Percentiles rank a stretch among this genome's conserved stretches.
Conservation (phyloP, 176 grass and related monocot species). For the Microstegium vimineum region DNA sequence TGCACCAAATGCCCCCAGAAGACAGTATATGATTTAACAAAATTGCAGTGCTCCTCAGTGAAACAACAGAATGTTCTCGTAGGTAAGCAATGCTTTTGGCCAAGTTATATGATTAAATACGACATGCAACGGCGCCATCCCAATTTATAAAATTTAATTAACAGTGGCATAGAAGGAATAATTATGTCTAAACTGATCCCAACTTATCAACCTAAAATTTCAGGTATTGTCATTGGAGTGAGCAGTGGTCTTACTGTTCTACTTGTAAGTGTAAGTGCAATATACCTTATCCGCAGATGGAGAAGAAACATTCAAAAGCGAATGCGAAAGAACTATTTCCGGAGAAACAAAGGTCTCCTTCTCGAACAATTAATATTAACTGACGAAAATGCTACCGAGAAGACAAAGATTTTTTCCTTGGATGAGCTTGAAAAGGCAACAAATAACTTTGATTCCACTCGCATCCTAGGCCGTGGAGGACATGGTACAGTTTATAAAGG, state of each 20-base stretch:
- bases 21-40: neutral
- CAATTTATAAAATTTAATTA: neutral
- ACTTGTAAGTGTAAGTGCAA: neutral
- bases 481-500: neutral
- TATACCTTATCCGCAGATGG: neutral
- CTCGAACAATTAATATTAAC: neutral
- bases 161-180: neutral
- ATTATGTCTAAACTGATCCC: neutral
- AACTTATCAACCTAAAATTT: neutral
- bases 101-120: neutral
- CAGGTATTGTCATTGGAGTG: neutral
- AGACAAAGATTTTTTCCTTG: neutral
- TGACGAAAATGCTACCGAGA: neutral
- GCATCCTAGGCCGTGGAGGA: neutral
- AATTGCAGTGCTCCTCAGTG: neutral
- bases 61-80: neutral
- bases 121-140: neutral
- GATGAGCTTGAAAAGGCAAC: neutral
- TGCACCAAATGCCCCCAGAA: neutral
- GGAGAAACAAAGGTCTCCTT: neutral
- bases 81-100: neutral
- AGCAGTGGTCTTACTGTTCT: neutral
- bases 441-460: neutral
- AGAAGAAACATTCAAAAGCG: neutral
- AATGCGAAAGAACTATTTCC: neutral